phyloP scores from a whole-genome alignment of 176 grass and related monocot species.

The Triticum urartu region DNA sequence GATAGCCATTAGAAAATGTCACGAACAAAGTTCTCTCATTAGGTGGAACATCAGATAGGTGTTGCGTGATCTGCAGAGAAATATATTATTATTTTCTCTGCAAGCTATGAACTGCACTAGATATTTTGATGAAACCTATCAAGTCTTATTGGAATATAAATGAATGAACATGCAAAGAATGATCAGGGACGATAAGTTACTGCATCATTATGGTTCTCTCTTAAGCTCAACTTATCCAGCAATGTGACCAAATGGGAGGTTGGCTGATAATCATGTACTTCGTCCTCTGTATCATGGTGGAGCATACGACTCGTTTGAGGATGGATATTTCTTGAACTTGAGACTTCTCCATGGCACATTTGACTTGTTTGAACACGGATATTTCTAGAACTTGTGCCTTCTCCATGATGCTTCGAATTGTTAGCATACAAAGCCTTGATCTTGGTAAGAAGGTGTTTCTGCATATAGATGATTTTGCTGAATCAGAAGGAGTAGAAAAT shows the following conservation, averaged over 20 bases:
- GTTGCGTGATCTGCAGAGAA: neutral
- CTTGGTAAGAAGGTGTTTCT: constrained; percentile 14
- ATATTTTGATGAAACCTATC: neutral
- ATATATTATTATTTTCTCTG: neutral
- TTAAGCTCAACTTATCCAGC: neutral
- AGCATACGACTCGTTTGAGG: neutral
- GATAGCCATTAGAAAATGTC: constrained; percentile 62
- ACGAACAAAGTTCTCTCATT: constrained; percentile 69
- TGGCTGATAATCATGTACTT: neutral
- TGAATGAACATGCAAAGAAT: neutral
- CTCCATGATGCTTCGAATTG: neutral
- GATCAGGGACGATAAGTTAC: neutral
- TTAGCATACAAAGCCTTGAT: constrained; percentile 6
- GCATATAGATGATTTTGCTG: neutral
- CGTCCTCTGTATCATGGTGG: neutral
- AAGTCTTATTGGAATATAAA: neutral
- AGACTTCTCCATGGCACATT: neutral
- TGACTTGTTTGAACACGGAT: neutral
- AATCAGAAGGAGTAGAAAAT: neutral
- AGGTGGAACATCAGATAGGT: constrained; percentile 9
- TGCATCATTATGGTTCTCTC: neutral
- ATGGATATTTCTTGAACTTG: neutral
- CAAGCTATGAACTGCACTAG: neutral
- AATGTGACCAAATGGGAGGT: neutral
- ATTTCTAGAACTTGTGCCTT: constrained; percentile 9